These are phyloP conservation scores for Chytridium lagenaria DNA, from an alignment of 371 early-diverging fungal species.

Conservation along the genomic window DNA sequence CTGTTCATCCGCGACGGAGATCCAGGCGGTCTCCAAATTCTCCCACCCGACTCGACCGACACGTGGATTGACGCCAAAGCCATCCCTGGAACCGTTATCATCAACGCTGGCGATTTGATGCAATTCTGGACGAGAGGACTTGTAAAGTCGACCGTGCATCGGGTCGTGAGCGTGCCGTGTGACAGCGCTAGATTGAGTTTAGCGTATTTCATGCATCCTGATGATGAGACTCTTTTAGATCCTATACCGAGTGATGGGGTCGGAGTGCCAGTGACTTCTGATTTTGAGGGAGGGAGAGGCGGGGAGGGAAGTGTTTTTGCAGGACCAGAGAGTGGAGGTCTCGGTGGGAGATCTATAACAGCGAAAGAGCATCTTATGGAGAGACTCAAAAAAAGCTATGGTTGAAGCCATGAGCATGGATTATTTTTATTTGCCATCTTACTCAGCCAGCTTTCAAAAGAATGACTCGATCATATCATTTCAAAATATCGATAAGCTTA, in stretches of 20 bases:
- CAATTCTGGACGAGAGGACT: constrained; percentile 76
- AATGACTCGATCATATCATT: no score
- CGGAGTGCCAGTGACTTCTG: not conserved
- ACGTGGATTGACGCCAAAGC: constrained; percentile 71
- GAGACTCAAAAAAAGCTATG: constrained; percentile 12
- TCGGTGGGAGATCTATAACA: not conserved
- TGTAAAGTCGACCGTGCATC: constrained; percentile 72
- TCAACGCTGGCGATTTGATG: constrained; percentile 76
- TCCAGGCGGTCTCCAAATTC: constrained; percentile 69
- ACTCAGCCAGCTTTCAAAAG: no score
- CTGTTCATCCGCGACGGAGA: constrained; percentile 67
- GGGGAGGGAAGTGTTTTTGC: constrained; percentile 1
- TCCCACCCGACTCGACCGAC: constrained; percentile 46
- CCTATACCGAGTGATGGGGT: not conserved
- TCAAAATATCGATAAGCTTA: no score
- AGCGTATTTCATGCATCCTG: constrained; percentile 65
- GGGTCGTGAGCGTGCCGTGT: constrained; percentile 53
- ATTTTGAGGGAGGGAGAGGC: not conserved
- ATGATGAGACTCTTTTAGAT: constrained; percentile 14
- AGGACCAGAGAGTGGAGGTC: not conserved
- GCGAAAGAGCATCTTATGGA: constrained; percentile 12
- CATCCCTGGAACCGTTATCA: constrained; percentile 56
- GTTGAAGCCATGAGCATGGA: no score
- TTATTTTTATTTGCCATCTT: no score
- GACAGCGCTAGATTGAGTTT: constrained; percentile 65